Evolutionary conservation across 352 stramenopile genomes (phyloP), one percentile per base, ranked within the genome.

Genomic region (Globisporangium alternatum): DNA sequence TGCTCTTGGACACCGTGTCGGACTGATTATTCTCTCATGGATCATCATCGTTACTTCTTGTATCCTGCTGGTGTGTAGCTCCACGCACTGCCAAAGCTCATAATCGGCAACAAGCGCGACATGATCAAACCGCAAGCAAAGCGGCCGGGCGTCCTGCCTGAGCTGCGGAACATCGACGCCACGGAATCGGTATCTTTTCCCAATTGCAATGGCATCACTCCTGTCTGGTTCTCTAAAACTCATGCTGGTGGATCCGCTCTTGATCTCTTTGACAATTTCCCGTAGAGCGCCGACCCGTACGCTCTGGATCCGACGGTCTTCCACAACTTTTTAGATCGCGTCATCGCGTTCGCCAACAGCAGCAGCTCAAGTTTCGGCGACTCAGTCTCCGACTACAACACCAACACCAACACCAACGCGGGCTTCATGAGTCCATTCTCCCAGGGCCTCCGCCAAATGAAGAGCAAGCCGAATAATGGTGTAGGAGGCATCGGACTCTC

Each of bases 61-160:
- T 22, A 12, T 49, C 2, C 5, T 43, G 22, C 19, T 45, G 19
- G n/a, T 25, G n/a, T 56, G 35, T 56, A 86, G 74, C 66, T 89
- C 4, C 47, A 71, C 3, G 51, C 56, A 2, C 63, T 96, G 52
- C 87, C 87, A 10, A 91, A 91, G 65, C 74, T 96, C 6, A 71
- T 96, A 28, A 60, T 96, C n/a, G 87, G 85, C 47, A 94, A 84
- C 70, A 96, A 96, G 68, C 78, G 76, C 41, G 87, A 96, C 60
- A 65, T 78, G 1, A 49, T 90, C 21, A 48, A 57, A 5, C 44
- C 59, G 1, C 70, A 71, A 6, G 72, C 68, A 6, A 77, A 78
- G 67, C 70, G 78, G 1, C 39, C 70, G 25, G 70, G 61, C 22
- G 63, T 64, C 1, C 56, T 72, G 2, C 39, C 69, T 0, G 82